Conservation (phyloP, 2,329 filamentous ascomycete species). For the Talaromyces sp. region DNA sequence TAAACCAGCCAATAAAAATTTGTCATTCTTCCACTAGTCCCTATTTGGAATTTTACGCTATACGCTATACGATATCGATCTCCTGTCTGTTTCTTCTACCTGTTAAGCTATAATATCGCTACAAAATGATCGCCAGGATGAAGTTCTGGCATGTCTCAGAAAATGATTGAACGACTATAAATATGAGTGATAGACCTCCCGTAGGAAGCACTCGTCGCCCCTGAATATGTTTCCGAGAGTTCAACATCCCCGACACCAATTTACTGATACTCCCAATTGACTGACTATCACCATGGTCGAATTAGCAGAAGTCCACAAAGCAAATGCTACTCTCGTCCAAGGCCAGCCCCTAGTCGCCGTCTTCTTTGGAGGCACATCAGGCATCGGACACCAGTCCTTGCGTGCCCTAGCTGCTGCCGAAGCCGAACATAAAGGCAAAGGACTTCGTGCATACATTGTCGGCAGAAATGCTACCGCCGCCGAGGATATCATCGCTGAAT, state of each 20-base stretch:
- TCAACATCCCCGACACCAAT: background rate
- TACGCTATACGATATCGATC: constrained; percentile 6
- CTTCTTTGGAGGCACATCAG: constrained; percentile 17
- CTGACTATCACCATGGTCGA: constrained; percentile 3
- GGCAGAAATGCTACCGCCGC: constrained; percentile 13
- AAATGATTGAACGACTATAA: background rate
- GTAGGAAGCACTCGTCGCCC: background rate
- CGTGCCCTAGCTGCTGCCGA: constrained; percentile 14
- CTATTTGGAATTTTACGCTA: background rate
- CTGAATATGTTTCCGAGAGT: background rate
- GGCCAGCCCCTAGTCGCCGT: constrained; percentile 17
- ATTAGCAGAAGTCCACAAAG: constrained; percentile 10
- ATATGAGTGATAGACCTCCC: background rate
- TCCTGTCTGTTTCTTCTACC: background rate
- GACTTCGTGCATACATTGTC: constrained; percentile 15
- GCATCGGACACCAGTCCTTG: constrained; percentile 15
- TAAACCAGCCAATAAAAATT: background rate
- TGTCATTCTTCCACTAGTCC: background rate
- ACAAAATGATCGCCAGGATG: background rate
- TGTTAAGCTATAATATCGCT: background rate
- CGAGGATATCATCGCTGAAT: constrained; percentile 3
- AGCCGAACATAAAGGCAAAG: constrained; percentile 12
- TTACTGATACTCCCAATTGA: background rate
- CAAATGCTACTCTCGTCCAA: constrained; percentile 11
- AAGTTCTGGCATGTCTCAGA: background rate